A percentile compares a stretch with the other conserved stretches of the same genome.
phyloP scores from a whole-genome alignment of 2,329 filamentous ascomycete species.

The Clarireedia monteithiana region DNA sequence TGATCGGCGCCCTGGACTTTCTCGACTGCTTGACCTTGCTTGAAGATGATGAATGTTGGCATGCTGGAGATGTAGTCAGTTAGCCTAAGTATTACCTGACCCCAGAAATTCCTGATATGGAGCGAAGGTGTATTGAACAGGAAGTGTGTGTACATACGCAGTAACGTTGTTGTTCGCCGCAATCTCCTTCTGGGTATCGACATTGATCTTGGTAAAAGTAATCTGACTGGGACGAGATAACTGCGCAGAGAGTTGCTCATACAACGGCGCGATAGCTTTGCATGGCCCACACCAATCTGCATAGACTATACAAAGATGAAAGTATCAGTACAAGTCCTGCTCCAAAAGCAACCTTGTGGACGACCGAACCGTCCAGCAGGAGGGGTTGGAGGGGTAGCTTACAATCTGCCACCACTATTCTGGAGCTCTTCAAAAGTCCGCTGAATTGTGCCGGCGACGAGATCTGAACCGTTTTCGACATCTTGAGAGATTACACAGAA shows the following conservation, averaged over 20 bases:
- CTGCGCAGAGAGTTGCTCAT: slow-evolving; percentile 64
- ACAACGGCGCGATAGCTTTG: slow-evolving; percentile 75
- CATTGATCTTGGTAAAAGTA: slow-evolving; percentile 83
- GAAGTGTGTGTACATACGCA: slow-evolving; percentile 37
- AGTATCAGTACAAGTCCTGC: slow-evolving; percentile 11
- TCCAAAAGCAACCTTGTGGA: not conserved
- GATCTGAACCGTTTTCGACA: slow-evolving; percentile 37
- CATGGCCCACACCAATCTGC: slow-evolving; percentile 83
- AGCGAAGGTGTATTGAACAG: not conserved
- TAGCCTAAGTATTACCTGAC: not conserved
- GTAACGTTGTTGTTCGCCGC: slow-evolving; percentile 65
- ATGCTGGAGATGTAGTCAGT: slow-evolving; percentile 36
- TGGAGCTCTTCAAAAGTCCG: slow-evolving; percentile 59
- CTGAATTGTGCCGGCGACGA: slow-evolving; percentile 56
- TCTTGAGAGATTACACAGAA: slow-evolving; percentile 11
- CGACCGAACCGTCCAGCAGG: not conserved
- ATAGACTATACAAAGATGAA: slow-evolving; percentile 53
- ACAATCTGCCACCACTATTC: slow-evolving; percentile 86
- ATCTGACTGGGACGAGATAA: slow-evolving; percentile 66
- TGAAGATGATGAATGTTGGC: slow-evolving; percentile 90
- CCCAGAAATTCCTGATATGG: not conserved
- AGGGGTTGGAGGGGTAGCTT: slow-evolving; percentile 38
- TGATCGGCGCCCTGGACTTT: slow-evolving; percentile 70
- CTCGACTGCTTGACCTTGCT: slow-evolving; percentile 58
- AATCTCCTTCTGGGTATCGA: slow-evolving; percentile 67